phyloP scores from a whole-genome alignment of 129 eudicot genomes.

The Gnaphalium uliginosum region DNA sequence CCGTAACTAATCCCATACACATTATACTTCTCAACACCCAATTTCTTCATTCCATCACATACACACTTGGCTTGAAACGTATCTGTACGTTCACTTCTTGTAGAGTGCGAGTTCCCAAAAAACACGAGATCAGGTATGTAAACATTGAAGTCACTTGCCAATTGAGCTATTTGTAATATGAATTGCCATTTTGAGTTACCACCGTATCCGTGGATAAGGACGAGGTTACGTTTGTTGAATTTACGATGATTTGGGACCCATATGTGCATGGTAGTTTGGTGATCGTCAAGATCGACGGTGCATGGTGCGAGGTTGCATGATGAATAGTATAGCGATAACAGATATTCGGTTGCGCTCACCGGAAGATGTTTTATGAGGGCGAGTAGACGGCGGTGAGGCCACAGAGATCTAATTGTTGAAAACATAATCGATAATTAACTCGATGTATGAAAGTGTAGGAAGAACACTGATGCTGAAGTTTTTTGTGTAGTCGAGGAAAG shows the following conservation, averaged over 20 bases:
- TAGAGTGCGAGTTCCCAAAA: constrained; percentile 62
- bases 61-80: constrained; percentile 66
- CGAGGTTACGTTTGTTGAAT: constrained; percentile 52
- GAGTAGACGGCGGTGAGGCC: constrained; percentile 30
- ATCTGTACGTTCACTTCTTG: constrained; percentile 43
- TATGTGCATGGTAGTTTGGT: constrained; percentile 60
- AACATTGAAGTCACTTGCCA: constrained; percentile 52
- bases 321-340: constrained; percentile 42
- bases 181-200: constrained; percentile 73
- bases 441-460: neutral
- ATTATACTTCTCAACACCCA: constrained; percentile 67
- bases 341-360: constrained; percentile 36
- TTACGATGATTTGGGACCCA: constrained; percentile 50
- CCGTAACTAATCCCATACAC: constrained; percentile 71
- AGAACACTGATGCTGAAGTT: neutral
- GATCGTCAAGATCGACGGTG: constrained; percentile 54
- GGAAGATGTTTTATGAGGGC: constrained; percentile 39
- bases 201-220: constrained; percentile 72
- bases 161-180: constrained; percentile 28
- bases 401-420: constrained; percentile 15
- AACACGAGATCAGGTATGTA: constrained; percentile 72
- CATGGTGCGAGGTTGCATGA: constrained; percentile 48
- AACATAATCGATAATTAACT: neutral
- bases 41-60: constrained; percentile 46
- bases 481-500: neutral